Conservation (phyloP, 139 green algal genomes). For the Eudorina sp. region DNA sequence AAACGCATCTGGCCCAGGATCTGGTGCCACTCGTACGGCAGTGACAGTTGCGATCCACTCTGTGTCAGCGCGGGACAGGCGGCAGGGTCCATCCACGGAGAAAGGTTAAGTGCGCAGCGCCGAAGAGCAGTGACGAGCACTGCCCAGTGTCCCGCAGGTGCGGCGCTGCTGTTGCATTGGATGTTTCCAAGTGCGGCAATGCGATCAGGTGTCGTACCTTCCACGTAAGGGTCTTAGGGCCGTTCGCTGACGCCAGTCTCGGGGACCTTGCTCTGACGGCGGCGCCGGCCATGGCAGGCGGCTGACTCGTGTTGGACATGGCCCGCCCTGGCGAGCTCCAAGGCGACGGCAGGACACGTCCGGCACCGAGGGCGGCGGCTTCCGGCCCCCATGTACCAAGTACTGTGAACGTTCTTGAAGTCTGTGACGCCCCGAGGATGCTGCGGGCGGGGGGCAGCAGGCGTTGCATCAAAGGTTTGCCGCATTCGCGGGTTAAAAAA, state of each 20-base stretch:
- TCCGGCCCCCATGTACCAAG: slow-evolving; percentile 4
- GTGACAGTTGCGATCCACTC: background rate
- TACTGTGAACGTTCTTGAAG: background rate
- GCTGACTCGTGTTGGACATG: too few species aligned
- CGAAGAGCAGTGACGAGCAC: background rate
- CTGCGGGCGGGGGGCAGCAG: background rate
- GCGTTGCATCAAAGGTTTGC: background rate
- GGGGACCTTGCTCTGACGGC: background rate
- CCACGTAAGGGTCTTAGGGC: background rate
- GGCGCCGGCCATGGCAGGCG: background rate
- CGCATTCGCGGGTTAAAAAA: background rate
- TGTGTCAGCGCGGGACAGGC: background rate
- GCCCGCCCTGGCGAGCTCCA: background rate
- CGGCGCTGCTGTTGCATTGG: too few species aligned
- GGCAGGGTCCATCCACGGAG: background rate
- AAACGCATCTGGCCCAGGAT: slow-evolving; percentile 1
- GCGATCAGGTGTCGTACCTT: slow-evolving; percentile 23
- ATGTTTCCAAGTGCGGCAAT: background rate
- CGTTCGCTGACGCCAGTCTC: background rate
- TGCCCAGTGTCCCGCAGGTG: background rate
- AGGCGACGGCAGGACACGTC: background rate
- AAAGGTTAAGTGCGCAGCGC: background rate
- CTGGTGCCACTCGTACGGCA: slow-evolving; percentile 32
- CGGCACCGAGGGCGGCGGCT: background rate
- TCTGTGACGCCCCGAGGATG: slow-evolving; percentile 6